Evolutionary conservation across 2,329 filamentous ascomycete genomes (phyloP).

Genomic region (Sporothrix curviconia): DNA sequence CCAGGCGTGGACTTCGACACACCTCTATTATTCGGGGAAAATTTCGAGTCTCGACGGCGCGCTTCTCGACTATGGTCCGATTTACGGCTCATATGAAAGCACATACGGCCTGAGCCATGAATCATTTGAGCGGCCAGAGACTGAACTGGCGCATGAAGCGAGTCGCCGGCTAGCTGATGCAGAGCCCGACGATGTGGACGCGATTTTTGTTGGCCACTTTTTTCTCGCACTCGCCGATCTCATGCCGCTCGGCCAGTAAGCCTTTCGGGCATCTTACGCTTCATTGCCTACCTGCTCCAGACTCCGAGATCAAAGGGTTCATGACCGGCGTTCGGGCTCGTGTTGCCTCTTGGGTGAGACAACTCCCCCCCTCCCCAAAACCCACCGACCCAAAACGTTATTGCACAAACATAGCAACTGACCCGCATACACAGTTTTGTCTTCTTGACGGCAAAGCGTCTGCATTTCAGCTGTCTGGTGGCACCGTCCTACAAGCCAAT

Average conservation of each 20-base stretch:
- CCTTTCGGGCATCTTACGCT: background rate
- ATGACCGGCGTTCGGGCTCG: constrained; percentile 2
- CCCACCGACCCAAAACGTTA: too few species aligned
- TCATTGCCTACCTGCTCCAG: background rate
- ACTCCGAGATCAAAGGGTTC: background rate
- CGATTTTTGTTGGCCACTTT: constrained; percentile 8
- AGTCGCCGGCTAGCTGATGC: background rate
- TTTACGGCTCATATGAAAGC: background rate
- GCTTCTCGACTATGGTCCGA: background rate
- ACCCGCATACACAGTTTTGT: background rate
- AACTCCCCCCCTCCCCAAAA: too few species aligned
- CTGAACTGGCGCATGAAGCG: too few species aligned
- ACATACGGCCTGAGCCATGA: background rate
- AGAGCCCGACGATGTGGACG: background rate
- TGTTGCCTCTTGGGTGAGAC: background rate
- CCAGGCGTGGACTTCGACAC: constrained; percentile 2
- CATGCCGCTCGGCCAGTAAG: background rate
- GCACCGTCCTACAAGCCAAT: constrained; percentile 1
- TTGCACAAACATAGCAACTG: too few species aligned
- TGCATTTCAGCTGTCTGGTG: background rate
- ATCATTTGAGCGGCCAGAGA: background rate
- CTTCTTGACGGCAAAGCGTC: background rate
- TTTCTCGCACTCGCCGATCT: background rate
- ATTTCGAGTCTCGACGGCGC: background rate
- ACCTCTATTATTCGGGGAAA: background rate